Conservation (phyloP, 768 basidiomycete species). For the Scleroderma citrinum region DNA sequence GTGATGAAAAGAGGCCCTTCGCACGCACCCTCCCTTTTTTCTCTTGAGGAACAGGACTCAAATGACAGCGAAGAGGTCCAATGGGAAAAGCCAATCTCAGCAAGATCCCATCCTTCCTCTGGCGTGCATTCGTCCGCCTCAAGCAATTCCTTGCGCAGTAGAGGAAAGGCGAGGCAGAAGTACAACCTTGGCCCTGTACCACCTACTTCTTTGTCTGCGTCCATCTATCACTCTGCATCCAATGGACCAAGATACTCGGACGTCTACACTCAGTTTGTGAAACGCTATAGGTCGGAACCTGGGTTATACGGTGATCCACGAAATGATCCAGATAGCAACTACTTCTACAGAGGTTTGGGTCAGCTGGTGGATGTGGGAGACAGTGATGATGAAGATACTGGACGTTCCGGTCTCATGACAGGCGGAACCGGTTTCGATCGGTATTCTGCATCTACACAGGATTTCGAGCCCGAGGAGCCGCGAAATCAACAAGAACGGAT, state of each 20-base stretch:
- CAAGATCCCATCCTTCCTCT: constrained; percentile 15
- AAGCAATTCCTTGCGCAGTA: constrained; percentile 25
- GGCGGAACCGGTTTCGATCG: constrained; percentile 46
- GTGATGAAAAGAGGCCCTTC: constrained; percentile 19
- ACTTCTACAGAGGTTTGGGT: constrained; percentile 67
- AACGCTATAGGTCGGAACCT: constrained; percentile 63
- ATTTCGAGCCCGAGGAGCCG: constrained; percentile 60
- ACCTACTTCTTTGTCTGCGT: constrained; percentile 19
- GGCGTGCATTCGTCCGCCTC: constrained; percentile 21
- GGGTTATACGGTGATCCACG: constrained; percentile 61
- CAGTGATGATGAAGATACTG: constrained; percentile 70
- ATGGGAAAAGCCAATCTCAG: constrained; percentile 36
- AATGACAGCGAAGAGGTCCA: constrained; percentile 42
- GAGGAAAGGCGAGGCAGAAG: constrained; percentile 28
- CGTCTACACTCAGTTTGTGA: constrained; percentile 76
- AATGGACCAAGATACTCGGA: constrained; percentile 43
- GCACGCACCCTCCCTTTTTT: constrained; percentile 64
- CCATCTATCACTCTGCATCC: constrained; percentile 25
- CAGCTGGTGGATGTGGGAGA: constrained; percentile 63
- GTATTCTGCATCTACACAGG: constrained; percentile 46
- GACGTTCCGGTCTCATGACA: constrained; percentile 35
- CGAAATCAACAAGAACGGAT: constrained; percentile 72
- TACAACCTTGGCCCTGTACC: constrained; percentile 26
- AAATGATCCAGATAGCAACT: constrained; percentile 79
- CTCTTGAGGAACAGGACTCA: constrained; percentile 53